Conservation (phyloP, 176 grass and related monocot genomes). For the Saccharum officinarum region DNA sequence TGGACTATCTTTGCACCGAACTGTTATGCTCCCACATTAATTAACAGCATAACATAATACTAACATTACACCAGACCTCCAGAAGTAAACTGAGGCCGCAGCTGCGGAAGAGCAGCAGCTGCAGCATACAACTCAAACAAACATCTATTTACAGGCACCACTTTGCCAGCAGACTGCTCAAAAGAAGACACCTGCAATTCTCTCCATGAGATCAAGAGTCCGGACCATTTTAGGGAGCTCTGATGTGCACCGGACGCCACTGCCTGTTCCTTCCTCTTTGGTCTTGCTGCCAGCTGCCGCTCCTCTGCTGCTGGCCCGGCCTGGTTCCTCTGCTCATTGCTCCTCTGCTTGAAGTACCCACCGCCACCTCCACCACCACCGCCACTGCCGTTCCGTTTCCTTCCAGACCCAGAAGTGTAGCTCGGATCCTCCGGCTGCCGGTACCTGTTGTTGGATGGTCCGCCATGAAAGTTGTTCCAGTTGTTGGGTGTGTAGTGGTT, state of each 20-base stretch:
- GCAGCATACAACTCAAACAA: not conserved
- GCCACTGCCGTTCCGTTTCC: constrained; percentile 27
- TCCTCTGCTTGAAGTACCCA: constrained; percentile 26
- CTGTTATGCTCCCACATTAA: not conserved
- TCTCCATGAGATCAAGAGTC: not conserved
- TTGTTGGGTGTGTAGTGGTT: constrained; percentile 11
- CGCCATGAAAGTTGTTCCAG: constrained; percentile 15
- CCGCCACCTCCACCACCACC: not conserved
- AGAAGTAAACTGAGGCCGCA: not conserved
- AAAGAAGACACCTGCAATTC: not conserved
- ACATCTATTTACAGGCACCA: not conserved
- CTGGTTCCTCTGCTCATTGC: constrained; percentile 19
- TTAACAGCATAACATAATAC: not conserved
- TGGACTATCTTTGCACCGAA: not conserved
- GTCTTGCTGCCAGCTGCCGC: not conserved
- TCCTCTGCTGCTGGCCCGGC: not conserved
- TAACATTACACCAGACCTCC: not conserved
- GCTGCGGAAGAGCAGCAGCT: not conserved
- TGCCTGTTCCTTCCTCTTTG: not conserved
- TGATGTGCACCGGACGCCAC: not conserved
- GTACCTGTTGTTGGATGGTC: not conserved
- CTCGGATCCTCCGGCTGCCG: constrained; percentile 3
- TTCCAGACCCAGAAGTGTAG: constrained; percentile 30
- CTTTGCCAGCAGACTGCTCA: not conserved
- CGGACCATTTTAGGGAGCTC: not conserved